phyloP scores from a whole-genome alignment of 1,284 basidiomycete species.

The Irpex lacteus region DNA sequence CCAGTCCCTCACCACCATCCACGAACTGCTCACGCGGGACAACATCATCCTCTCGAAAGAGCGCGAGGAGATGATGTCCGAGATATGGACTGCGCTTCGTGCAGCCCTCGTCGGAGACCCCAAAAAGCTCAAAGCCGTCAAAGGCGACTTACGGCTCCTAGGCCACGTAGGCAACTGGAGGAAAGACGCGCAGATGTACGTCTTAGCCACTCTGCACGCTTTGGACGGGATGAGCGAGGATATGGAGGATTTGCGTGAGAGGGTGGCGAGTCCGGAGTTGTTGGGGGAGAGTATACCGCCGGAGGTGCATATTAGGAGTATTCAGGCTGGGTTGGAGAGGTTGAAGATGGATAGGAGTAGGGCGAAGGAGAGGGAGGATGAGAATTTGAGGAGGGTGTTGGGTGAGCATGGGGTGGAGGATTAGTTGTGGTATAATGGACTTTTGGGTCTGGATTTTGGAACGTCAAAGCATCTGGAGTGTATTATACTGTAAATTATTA shows the following conservation, averaged over 20 bases:
- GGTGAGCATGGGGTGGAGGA: too few relatives aligned
- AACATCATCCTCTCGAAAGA: conserved; percentile 41
- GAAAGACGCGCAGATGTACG: conserved; percentile 56
- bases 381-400: conserved; percentile 23
- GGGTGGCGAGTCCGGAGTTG: conserved; percentile 62
- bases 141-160: conserved; percentile 51
- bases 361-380: conserved; percentile 34
- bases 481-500: not conserved
- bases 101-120: conserved; percentile 47
- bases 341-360: conserved; percentile 52
- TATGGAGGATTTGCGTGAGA: conserved; percentile 69
- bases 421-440: too few relatives aligned
- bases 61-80: conserved; percentile 52
- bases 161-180: conserved; percentile 53
- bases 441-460: not conserved
- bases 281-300: conserved; percentile 55
- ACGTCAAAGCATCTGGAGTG: not conserved
- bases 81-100: conserved; percentile 59
- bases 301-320: conserved; percentile 70
- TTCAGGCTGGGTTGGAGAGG: conserved; percentile 59
- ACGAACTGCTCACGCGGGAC: conserved; percentile 59
- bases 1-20: conserved; percentile 49
- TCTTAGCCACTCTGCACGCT: conserved; percentile 57
- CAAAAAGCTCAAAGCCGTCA: conserved; percentile 40
- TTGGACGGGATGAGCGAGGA: conserved; percentile 63